Conservation (phyloP, 352 stramenopile genomes). For the Elongisporangium prolatum region DNA sequence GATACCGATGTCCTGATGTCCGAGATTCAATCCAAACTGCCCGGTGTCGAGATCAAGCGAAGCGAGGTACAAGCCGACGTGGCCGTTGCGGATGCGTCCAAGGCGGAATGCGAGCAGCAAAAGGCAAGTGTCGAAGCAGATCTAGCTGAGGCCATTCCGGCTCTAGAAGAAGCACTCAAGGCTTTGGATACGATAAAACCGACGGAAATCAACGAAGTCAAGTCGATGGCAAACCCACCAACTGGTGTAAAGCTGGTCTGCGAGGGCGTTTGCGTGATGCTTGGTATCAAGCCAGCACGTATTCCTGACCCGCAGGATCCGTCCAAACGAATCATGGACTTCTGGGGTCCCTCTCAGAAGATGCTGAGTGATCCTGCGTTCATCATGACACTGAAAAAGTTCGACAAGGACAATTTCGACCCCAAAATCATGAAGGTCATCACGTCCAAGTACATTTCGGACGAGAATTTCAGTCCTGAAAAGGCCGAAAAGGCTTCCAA, state of each 20-base stretch:
- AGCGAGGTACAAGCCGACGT: constrained; percentile 79
- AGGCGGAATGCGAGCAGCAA: constrained; percentile 88
- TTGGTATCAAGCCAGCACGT: constrained; percentile 89
- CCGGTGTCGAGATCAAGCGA: constrained; percentile 79
- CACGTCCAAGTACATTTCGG: constrained; percentile 85
- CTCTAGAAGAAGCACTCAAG: constrained; percentile 91
- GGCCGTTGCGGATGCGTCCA: constrained; percentile 71
- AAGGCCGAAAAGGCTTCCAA: constrained; percentile 92
- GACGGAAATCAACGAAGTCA: constrained; percentile 92
- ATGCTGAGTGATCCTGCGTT: constrained; percentile 92
- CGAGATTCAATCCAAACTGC: constrained; percentile 92
- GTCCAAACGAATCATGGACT: constrained; percentile 94
- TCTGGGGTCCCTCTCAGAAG: constrained; percentile 92
- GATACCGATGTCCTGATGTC: constrained; percentile 93
- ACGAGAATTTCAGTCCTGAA: constrained; percentile 90
- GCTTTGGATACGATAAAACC: constrained; percentile 91
- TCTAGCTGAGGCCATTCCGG: constrained; percentile 91
- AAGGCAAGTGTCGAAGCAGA: constrained; percentile 87
- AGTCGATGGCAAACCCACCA: constrained; percentile 91
- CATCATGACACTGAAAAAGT: constrained; percentile 90
- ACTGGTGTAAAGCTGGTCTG: constrained; percentile 92
- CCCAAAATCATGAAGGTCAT: constrained; percentile 89
- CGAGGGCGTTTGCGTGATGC: constrained; percentile 93
- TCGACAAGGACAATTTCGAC: constrained; percentile 87
- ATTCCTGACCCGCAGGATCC: constrained; percentile 91